phyloP scores from a whole-genome alignment of 2,329 filamentous ascomycete species.

The Elsinoe perseae region DNA sequence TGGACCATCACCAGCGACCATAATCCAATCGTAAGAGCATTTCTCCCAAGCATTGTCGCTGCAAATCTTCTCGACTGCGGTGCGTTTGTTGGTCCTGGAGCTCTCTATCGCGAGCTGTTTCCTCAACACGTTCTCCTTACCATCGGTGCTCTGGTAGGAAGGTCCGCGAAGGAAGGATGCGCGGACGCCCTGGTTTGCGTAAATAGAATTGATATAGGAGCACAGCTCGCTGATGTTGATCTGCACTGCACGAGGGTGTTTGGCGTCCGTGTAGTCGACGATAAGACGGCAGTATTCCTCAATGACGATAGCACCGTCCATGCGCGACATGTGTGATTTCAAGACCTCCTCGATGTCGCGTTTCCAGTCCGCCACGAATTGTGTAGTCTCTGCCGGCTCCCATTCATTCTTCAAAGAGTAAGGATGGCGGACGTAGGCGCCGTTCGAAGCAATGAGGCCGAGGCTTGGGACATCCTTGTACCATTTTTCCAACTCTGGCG shows the following conservation, averaged over 20 bases:
- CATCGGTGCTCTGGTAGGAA: background rate
- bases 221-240: conserved; percentile 83
- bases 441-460: conserved; percentile 89
- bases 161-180: conserved; percentile 56
- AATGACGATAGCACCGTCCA: conserved; percentile 80
- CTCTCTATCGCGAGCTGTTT: conserved; percentile 78
- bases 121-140: conserved; percentile 36
- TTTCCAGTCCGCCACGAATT: conserved; percentile 71
- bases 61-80: conserved; percentile 57
- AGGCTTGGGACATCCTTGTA: conserved; percentile 78
- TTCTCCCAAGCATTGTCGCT: conserved; percentile 28
- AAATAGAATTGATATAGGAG: conserved; percentile 91
- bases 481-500: conserved; percentile 77
- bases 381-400: conserved; percentile 67
- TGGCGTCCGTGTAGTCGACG: conserved; percentile 80
- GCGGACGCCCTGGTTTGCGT: conserved; percentile 72
- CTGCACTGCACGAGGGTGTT: conserved; percentile 65
- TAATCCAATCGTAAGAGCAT: conserved; percentile 65
- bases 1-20: conserved; percentile 82
- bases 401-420: conserved; percentile 53
- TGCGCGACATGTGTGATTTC: conserved; percentile 81
- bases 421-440: conserved; percentile 75
- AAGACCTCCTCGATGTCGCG: conserved; percentile 73
- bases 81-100: conserved; percentile 78
- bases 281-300: conserved; percentile 86